phyloP scores from a whole-genome alignment of 2,329 filamentous ascomycete species.

The Lasiodiplodia sp. region DNA sequence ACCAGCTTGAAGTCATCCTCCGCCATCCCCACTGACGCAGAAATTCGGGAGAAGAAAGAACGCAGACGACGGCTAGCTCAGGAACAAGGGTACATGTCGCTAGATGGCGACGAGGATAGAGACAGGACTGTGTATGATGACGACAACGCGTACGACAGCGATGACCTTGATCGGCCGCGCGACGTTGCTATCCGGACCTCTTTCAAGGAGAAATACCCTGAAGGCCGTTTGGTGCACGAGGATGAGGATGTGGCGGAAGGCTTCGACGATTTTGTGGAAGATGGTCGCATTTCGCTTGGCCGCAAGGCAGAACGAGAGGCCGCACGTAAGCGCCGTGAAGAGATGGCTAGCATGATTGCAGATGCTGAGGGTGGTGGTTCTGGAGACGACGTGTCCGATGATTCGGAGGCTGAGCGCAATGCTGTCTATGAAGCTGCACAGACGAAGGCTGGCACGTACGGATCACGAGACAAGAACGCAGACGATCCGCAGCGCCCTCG shows the following conservation, averaged over 20 bases:
- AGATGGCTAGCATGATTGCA: constrained; percentile 84
- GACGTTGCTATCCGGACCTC: constrained; percentile 23
- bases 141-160: constrained; percentile 48
- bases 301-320: constrained; percentile 79
- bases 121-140: constrained; percentile 42
- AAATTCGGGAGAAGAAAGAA: constrained; percentile 91
- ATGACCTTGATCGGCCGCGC: constrained; percentile 51
- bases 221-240: constrained; percentile 79
- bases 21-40: constrained; percentile 78
- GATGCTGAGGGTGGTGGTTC: constrained; percentile 74
- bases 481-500: constrained; percentile 56
- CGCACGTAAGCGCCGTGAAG: constrained; percentile 68
- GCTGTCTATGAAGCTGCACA: constrained; percentile 89
- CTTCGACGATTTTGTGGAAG: constrained; percentile 89
- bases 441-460: constrained; percentile 85
- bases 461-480: constrained; percentile 47
- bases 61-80: constrained; percentile 81
- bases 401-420: constrained; percentile 68
- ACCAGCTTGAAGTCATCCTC: constrained; percentile 47
- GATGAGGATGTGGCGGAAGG: constrained; percentile 94
- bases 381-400: constrained; percentile 73
- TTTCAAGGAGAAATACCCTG: constrained; percentile 65
- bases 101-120: constrained; percentile 66
- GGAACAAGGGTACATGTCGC: constrained; percentile 67
- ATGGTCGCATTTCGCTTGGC: constrained; percentile 80